Evolutionary conservation across 345 rosid species (phyloP), one percentile per base, ranked within the genome.

Genomic region (Camelina neglecta): DNA sequence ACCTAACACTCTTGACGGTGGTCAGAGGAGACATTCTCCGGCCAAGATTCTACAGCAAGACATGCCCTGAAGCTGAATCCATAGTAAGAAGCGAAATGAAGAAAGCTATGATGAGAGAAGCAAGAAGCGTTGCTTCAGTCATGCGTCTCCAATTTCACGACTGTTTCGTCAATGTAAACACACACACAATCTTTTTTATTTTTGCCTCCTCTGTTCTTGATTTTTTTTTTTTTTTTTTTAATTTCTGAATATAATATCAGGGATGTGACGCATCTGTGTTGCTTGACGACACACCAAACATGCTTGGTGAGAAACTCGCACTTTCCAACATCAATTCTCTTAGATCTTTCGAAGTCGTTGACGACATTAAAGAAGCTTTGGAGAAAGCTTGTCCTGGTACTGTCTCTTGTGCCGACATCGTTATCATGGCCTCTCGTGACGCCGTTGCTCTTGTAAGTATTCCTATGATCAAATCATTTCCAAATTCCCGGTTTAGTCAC

Each of bases 101-200:
- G 73, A 86, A 73, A 74, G 88, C 91, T 54, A 24, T 90, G 87
- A 18, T 78, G 7, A 83, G 79, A 49, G 99, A 95, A 76, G 86
- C 96, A 18, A 82, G 97, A 79, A 89, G 96, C 60, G 85, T 79
- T 1, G 97, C 99, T 72, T 95, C 99, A 0, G 93, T 95, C 62
- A 92, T 95, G 99, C 96, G 97, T 24, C 86, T 94, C 75, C 98
- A 92, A 41, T 92, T 94, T 86, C 97, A 94, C 18, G 98, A 92
- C 79, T 94, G 98, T 85, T 88, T 94, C 56, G 98, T 94, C 53
- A 90, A 94, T 74, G 98, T 93, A 85, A 85, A 29, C 15, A n/a
- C 67, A 44, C 2, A n/a, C 2, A 58, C n/a, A 8, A 8, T 38
- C 39, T 36, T 36, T 36, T 7, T 7, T 8, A 21, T 6, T 23